Percentiles rank a stretch among this genome's conserved stretches.
phyloP scores from a whole-genome alignment of 306 rosid genomes.

The Senna siamea region DNA sequence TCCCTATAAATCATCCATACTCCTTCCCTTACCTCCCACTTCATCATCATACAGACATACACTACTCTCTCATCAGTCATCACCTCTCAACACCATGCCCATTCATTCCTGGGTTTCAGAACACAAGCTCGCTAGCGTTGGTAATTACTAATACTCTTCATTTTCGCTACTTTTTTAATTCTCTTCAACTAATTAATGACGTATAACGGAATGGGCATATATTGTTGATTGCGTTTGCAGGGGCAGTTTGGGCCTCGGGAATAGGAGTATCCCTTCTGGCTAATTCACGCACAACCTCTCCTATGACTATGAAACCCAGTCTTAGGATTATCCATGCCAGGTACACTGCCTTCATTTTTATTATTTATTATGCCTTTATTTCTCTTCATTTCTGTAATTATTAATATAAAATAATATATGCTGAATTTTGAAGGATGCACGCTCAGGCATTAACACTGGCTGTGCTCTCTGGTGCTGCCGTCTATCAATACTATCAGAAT shows the following conservation, averaged over 20 bases:
- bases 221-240: no score
- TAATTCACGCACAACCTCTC: constrained; percentile 50
- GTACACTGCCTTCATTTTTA: no score
- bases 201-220: no score
- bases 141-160: constrained; percentile 26
- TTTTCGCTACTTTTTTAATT: no score
- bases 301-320: constrained; percentile 79
- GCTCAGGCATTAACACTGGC: constrained; percentile 84
- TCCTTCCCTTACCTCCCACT: neutral
- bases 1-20: constrained; percentile 39
- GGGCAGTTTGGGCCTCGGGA: constrained; percentile 80
- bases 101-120: constrained; percentile 76
- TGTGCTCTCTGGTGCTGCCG: constrained; percentile 71
- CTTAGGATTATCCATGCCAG: constrained; percentile 87
- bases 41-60: no score
- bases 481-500: constrained; percentile 66
- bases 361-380: no score
- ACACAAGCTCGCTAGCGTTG: constrained; percentile 78
- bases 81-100: constrained; percentile 32
- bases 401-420: no score
- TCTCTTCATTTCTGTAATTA: no score
- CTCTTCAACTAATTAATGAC: no score
- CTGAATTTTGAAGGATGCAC: no score
- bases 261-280: constrained; percentile 70
- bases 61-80: no score